These are phyloP conservation scores for Ustulina deusta DNA, from an alignment of 2,329 filamentous ascomycete species.

Conservation along the genomic window DNA sequence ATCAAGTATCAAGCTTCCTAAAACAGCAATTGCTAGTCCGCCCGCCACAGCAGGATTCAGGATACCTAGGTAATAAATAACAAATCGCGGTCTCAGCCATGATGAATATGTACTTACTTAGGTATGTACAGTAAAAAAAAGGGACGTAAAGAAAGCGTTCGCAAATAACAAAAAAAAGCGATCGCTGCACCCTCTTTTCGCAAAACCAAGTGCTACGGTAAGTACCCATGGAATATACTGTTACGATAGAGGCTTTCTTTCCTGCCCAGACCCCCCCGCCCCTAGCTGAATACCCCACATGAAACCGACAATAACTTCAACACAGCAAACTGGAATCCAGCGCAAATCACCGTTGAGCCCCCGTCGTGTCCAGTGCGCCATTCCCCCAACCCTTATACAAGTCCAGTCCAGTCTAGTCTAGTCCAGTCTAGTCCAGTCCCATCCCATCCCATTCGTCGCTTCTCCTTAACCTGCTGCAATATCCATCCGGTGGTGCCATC, in stretches of 20 bases:
- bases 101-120: no score
- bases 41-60: no score
- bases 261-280: no score
- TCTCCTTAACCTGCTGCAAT: background rate
- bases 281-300: no score
- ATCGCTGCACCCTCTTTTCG: background rate
- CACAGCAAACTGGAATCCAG: background rate
- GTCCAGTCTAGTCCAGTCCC: no score
- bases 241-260: background rate
- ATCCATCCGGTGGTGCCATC: background rate
- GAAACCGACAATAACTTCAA: no score
- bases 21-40: background rate
- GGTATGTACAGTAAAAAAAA: no score
- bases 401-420: no score
- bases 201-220: background rate
- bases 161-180: background rate
- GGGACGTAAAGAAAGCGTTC: background rate
- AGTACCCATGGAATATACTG: background rate
- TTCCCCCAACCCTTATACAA: background rate
- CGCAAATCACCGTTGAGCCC: background rate
- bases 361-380: no score
- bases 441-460: background rate
- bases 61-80: no score
- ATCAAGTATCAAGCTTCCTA: conserved; percentile 1
- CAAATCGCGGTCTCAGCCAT: no score